phyloP scores from a whole-genome alignment of 1,139 yeast genomes.

The Kodamaea alishanica region DNA sequence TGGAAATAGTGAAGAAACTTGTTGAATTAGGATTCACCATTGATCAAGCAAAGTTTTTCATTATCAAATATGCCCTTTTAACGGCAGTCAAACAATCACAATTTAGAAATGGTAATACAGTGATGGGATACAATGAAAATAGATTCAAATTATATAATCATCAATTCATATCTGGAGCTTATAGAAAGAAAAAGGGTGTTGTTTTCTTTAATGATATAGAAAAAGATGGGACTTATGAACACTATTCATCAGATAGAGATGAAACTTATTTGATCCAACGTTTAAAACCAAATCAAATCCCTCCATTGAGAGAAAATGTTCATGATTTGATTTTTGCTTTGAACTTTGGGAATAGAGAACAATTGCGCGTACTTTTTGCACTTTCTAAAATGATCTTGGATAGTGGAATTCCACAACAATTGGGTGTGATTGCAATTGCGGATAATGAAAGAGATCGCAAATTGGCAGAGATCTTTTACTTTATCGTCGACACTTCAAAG shows the following conservation, averaged over 20 bases:
- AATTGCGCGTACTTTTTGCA: conserved; percentile 45
- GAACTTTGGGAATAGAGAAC: conserved; percentile 53
- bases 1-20: conserved; percentile 26
- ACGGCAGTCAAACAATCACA: conserved; percentile 34
- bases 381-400: conserved; percentile 50
- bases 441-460: conserved; percentile 20
- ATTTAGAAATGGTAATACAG: conserved; percentile 33
- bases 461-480: conserved; percentile 32
- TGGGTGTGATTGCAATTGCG: conserved; percentile 71
- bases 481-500: conserved; percentile 28
- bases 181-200: conserved; percentile 39
- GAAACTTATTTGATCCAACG: conserved; percentile 33
- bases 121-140: conserved; percentile 36
- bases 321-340: conserved; percentile 72
- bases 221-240: conserved; percentile 51
- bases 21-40: conserved; percentile 33
- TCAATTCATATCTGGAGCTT: conserved; percentile 28
- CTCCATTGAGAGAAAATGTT: conserved; percentile 67
- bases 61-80: conserved; percentile 45
- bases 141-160: conserved; percentile 34
- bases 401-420: conserved; percentile 68
- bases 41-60: conserved; percentile 33
- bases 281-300: conserved; percentile 55
- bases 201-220: conserved; percentile 79
- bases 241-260: conserved; percentile 42